Evolutionary conservation across 345 rosid species (phyloP).

Genomic region (Erucastrum elatum): DNA sequence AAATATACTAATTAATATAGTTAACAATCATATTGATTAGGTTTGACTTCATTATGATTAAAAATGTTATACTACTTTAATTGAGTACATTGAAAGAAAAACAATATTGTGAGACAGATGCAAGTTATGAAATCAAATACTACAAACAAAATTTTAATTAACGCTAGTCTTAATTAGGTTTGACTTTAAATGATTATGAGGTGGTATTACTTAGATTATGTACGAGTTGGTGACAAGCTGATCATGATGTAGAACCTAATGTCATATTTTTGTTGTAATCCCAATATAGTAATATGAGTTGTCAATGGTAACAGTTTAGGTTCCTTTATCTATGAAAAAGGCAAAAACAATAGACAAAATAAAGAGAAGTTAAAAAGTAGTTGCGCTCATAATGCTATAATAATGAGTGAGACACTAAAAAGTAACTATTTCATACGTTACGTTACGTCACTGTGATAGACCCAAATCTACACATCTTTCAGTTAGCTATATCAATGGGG

Average conservation of each 20-base stretch:
- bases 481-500: conserved; percentile 5
- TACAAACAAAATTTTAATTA: neutral
- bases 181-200: conserved; percentile 14
- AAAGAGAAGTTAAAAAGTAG: conserved; percentile 10
- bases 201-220: conserved; percentile 14
- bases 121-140: neutral
- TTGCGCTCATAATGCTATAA: conserved; percentile 6
- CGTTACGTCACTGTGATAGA: conserved; percentile 26
- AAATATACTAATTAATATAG: neutral
- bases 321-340: neutral
- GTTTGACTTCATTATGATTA: conserved; percentile 17
- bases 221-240: conserved; percentile 5
- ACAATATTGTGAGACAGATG: neutral
- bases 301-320: neutral
- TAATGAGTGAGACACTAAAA: conserved; percentile 13
- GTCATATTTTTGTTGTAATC: neutral
- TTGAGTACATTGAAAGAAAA: conserved; percentile 3
- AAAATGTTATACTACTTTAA: conserved; percentile 9
- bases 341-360: neutral
- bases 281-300: neutral
- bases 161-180: conserved; percentile 23
- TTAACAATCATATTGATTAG: neutral
- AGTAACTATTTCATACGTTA: neutral
- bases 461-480: conserved; percentile 19
- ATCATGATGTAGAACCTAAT: conserved; percentile 24